These are phyloP conservation scores for Colletotrichum incanum DNA, from an alignment of 2,329 filamentous ascomycete species.

Conservation along the genomic window DNA sequence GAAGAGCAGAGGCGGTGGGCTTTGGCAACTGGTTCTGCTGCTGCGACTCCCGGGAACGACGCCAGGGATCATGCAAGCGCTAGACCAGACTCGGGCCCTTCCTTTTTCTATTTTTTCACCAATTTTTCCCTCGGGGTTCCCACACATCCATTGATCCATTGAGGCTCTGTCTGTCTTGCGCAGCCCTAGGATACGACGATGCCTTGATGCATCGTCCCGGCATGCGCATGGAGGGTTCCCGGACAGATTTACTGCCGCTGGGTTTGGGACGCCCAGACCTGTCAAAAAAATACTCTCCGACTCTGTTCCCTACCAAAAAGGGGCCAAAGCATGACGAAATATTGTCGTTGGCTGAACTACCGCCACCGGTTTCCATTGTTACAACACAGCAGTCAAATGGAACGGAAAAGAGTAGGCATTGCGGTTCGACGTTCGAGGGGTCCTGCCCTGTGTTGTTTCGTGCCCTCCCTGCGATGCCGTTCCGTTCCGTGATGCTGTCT, in stretches of 20 bases:
- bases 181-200: background rate
- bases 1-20: constrained; percentile 15
- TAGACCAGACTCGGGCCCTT: constrained; percentile 16
- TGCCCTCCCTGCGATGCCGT: constrained; percentile 20
- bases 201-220: background rate
- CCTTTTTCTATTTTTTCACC: background rate
- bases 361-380: background rate
- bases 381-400: background rate
- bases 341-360: background rate
- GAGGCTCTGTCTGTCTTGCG: constrained; percentile 23
- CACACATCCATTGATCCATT: background rate
- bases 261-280: constrained; percentile 39
- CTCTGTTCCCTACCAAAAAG: background rate
- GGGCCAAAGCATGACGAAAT: background rate
- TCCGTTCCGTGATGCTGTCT: constrained; percentile 16
- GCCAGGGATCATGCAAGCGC: constrained; percentile 24
- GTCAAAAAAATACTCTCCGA: constrained; percentile 9
- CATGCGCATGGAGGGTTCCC: background rate
- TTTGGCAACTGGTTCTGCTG: background rate
- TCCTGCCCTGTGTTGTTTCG: constrained; percentile 26
- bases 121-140: background rate
- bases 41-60: constrained; percentile 26
- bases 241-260: background rate
- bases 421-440: constrained; percentile 10
- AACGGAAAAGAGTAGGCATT: constrained; percentile 7